Conservation (phyloP, 129 eudicot species). For the Lactuca sativa region DNA sequence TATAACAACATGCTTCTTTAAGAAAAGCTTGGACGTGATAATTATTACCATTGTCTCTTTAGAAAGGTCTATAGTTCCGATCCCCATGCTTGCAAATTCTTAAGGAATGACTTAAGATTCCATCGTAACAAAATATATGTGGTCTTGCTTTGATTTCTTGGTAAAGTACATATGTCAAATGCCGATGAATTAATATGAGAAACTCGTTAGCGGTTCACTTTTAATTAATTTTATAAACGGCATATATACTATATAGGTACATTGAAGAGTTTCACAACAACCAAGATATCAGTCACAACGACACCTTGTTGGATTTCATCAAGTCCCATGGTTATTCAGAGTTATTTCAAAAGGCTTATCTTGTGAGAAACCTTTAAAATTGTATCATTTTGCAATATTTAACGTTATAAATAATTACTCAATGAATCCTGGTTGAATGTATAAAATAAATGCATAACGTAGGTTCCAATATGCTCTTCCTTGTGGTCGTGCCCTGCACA, state of each 20-base stretch:
- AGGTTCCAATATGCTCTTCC: slow-evolving; percentile 87
- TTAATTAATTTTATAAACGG: neutral
- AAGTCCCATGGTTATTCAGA: slow-evolving; percentile 77
- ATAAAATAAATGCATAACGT: neutral
- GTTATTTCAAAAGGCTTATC: slow-evolving; percentile 79
- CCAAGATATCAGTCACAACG: slow-evolving; percentile 63
- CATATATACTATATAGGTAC: slow-evolving; percentile 46
- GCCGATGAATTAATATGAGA: too few species aligned
- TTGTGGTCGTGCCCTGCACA: slow-evolving; percentile 95
- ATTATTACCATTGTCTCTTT: too few species aligned
- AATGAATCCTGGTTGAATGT: neutral
- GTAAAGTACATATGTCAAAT: too few species aligned
- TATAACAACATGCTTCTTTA: too few species aligned
- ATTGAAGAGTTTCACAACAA: slow-evolving; percentile 78
- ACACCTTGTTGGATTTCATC: slow-evolving; percentile 81
- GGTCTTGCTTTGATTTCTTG: too few species aligned
- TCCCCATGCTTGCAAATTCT: too few species aligned
- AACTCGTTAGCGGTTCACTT: neutral
- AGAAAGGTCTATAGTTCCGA: too few species aligned
- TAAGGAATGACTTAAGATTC: too few species aligned
- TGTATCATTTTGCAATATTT: neutral
- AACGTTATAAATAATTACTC: neutral
- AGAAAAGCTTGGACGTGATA: too few species aligned
- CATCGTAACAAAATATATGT: too few species aligned
- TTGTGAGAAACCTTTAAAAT: slow-evolving; percentile 47